phyloP scores from a whole-genome alignment of 1,284 basidiomycete genomes.

The Cryptococcus sp. region DNA sequence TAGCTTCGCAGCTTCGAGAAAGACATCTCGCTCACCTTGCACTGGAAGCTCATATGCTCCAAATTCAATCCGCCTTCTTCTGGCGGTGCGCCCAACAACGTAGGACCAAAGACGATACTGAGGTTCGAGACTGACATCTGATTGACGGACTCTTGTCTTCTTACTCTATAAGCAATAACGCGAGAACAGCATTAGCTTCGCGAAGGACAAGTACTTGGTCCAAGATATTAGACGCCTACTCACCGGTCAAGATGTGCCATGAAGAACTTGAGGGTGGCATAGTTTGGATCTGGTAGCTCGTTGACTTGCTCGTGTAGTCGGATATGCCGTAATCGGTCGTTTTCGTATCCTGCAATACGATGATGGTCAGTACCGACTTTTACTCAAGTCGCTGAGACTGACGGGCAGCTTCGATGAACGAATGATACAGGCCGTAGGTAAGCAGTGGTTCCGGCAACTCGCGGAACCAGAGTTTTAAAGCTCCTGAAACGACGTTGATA shows the following conservation, averaged over 20 bases:
- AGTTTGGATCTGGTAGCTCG: constrained; percentile 95
- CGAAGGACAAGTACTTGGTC: too few relatives aligned
- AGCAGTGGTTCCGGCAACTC: constrained; percentile 94
- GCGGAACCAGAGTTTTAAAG: constrained; percentile 93
- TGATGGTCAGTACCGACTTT: neutral
- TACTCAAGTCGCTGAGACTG: constrained; percentile 50
- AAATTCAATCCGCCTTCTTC: constrained; percentile 55
- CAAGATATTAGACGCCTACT: constrained; percentile 26
- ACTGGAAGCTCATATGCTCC: constrained; percentile 66
- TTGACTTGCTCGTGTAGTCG: constrained; percentile 95
- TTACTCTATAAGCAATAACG: constrained; percentile 60
- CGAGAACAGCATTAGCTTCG: constrained; percentile 1
- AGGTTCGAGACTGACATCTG: constrained; percentile 94
- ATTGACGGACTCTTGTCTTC: constrained; percentile 72
- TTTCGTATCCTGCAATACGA: constrained; percentile 73
- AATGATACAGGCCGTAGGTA: constrained; percentile 78
- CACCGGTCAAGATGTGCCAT: constrained; percentile 90
- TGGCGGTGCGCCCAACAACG: constrained; percentile 70
- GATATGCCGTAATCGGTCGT: constrained; percentile 89
- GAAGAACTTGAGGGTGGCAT: constrained; percentile 94
- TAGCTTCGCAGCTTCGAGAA: neutral
- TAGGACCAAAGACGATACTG: constrained; percentile 96
- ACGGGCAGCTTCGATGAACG: constrained; percentile 95
- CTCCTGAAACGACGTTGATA: constrained; percentile 93
- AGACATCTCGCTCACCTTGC: constrained; percentile 57